Base-by-base conservation (phyloP, 768 basidiomycete species). In the Sistotremastrum suecicum region DNA sequence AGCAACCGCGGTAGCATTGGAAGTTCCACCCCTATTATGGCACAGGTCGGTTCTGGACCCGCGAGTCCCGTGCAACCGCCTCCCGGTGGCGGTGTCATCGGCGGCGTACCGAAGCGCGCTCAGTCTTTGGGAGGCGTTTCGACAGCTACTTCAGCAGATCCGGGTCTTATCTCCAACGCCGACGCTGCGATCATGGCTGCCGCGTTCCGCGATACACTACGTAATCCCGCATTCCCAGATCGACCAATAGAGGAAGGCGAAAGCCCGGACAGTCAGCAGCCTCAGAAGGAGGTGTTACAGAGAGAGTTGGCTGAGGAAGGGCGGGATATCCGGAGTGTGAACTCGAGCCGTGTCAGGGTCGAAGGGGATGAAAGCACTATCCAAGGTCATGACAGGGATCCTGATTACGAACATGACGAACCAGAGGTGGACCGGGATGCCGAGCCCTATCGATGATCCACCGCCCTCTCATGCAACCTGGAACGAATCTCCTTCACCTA, bases 171-270 rank as follows among this genome's bases (percentile, higher is more conserved):
- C 63, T 81, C 80, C 39, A 80, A 76, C 12, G 80, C 83, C 20
- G 89, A 94, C 61, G 90, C 90, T 44, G 86, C 85, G 36, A 84
- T 90, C 58, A 86, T 92, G 78, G 88, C 89, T 37, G 81, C 88
- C 65, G 90, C 90, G 5, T 94, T 92, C 65, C 71, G 90, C 55
- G 78, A 83, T 60, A 84, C 83, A 52, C 66, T 94, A 56, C 72
- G 89, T 59, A 89, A 89, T 60, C 89, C 90, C 7, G 87, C 88
- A 58, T 92, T 91, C 60, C 72, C 80, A n/a, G 74, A 62, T 12
- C 59, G 70, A 45, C 72, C 78, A 3, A 71, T 78, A 9, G 83
- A 84, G 54, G 86, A 87, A 57, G 78, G 75, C 12, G 78, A 78
- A 40, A 74, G 71, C 50, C 79, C 78, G 0, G 80, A 75, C 31